Percentiles rank a stretch among this genome's conserved stretches.
Conservation (phyloP, 192 early-diverging fungal genomes). For the Pilobolus umbonatus region DNA sequence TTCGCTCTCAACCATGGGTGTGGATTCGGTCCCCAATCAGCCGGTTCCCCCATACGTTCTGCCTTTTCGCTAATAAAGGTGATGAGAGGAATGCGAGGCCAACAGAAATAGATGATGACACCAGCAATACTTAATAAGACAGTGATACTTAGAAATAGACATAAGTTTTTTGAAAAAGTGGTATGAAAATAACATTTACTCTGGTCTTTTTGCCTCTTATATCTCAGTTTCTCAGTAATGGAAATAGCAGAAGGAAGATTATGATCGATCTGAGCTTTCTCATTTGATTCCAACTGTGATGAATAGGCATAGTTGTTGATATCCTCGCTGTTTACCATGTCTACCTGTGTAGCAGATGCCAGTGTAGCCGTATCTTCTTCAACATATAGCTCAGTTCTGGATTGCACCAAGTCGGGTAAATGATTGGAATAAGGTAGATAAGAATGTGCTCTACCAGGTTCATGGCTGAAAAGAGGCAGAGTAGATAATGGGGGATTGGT, state of each 20-base stretch:
- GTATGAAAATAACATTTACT: not conserved
- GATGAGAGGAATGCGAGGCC: slow-evolving; percentile 19
- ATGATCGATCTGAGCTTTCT: not conserved
- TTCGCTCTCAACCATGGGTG: slow-evolving; percentile 2
- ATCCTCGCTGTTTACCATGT: slow-evolving; percentile 9
- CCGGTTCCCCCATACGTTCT: slow-evolving; percentile 5
- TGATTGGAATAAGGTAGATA: slow-evolving; percentile 24
- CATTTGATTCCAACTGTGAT: not conserved
- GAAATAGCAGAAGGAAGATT: not conserved
- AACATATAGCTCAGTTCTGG: slow-evolving; percentile 14
- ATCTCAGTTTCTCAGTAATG: not conserved
- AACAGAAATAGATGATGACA: slow-evolving; percentile 18
- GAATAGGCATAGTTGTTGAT: not conserved
- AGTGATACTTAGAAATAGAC: not conserved
- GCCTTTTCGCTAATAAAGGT: slow-evolving; percentile 3
- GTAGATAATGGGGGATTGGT: not conserved
- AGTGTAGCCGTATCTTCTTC: slow-evolving; percentile 15
- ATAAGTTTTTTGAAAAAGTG: not conserved
- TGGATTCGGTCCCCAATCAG: slow-evolving; percentile 14
- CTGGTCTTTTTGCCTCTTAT: slow-evolving; percentile 5
- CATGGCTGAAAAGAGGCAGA: not conserved
- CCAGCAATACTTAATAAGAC: not conserved
- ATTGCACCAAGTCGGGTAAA: slow-evolving; percentile 6
- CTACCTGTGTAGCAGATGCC: not conserved
- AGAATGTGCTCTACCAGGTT: slow-evolving; percentile 9